Evolutionary conservation across 1,284 basidiomycete species (phyloP).

Genomic region (Cystobasidium slooffiae): DNA sequence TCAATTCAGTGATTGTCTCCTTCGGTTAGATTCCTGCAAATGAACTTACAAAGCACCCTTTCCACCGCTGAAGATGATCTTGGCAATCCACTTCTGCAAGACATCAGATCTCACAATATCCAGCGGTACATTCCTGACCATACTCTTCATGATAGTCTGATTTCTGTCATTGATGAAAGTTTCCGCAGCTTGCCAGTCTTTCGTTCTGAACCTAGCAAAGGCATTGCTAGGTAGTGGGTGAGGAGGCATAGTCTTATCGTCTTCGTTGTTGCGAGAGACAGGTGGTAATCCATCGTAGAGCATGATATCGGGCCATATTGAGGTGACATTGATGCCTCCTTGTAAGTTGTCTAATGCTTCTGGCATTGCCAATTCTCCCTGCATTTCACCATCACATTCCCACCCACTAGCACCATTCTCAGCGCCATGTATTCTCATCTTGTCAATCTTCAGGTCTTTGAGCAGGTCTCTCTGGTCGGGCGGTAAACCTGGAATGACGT

Average conservation of each 20-base stretch:
- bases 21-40: too few species aligned
- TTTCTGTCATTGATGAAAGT: constrained; percentile 41
- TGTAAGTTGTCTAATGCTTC: constrained; percentile 44
- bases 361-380: constrained; percentile 50
- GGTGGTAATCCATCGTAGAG: constrained; percentile 51
- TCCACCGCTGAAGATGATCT: constrained; percentile 40
- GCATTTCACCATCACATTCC: constrained; percentile 48
- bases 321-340: constrained; percentile 46
- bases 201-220: constrained; percentile 49
- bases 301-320: constrained; percentile 51
- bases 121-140: constrained; percentile 27
- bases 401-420: constrained; percentile 46
- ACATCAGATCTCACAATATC: constrained; percentile 41
- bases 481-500: constrained; percentile 40
- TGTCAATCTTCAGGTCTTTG: constrained; percentile 49
- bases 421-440: constrained; percentile 47
- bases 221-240: constrained; percentile 49
- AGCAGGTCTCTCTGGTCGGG: constrained; percentile 47
- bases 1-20: too few species aligned
- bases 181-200: constrained; percentile 42
- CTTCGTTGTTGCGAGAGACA: constrained; percentile 6
- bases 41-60: constrained; percentile 39
- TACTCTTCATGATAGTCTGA: constrained; percentile 27
- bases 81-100: constrained; percentile 35
- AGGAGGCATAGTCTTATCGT: constrained; percentile 47